Evolutionary conservation across 73 alveolate genomes (phyloP).

Genomic region (Stentor roeselii): DNA sequence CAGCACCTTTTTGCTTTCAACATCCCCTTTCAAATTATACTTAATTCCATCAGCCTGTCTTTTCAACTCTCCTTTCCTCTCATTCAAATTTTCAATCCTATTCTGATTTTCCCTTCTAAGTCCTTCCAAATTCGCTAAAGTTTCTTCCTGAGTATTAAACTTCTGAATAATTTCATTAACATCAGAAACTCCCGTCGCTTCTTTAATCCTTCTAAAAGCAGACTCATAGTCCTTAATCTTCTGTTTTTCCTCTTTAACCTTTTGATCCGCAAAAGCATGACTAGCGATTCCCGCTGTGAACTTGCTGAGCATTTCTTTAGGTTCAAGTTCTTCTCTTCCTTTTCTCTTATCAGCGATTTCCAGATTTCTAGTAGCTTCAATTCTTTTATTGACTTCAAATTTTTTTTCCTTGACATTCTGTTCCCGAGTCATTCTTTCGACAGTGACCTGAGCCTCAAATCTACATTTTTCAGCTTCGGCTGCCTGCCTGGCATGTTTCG

Average conservation of each 20-base stretch:
- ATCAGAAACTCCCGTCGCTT: slow-evolving; percentile 88
- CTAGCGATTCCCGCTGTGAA: slow-evolving; percentile 15
- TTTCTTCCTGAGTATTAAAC: slow-evolving; percentile 94
- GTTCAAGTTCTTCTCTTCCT: slow-evolving; percentile 31
- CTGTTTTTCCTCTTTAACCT: slow-evolving; percentile 39
- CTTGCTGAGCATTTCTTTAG: not conserved
- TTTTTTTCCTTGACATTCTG: slow-evolving; percentile 69
- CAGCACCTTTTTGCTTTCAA: slow-evolving; percentile 82
- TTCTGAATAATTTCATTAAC: slow-evolving; percentile 97
- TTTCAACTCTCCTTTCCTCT: slow-evolving; percentile 66
- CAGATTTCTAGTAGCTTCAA: slow-evolving; percentile 57
- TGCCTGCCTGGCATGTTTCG: slow-evolving; percentile 96
- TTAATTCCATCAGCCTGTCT: slow-evolving; percentile 72
- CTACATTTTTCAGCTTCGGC: slow-evolving; percentile 89
- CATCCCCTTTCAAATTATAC: slow-evolving; percentile 81
- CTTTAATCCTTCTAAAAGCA: slow-evolving; percentile 31
- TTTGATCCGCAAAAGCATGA: not conserved
- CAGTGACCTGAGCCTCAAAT: slow-evolving; percentile 79
- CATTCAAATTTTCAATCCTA: slow-evolving; percentile 64
- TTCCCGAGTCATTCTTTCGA: slow-evolving; percentile 72
- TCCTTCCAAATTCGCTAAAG: slow-evolving; percentile 76
- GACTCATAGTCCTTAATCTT: slow-evolving; percentile 48
- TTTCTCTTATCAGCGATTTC: slow-evolving; percentile 20
- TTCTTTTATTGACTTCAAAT: slow-evolving; percentile 67
- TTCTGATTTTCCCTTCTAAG: slow-evolving; percentile 79